Conservation (phyloP, 805 yeast species). For the Kazachstania viticola region DNA sequence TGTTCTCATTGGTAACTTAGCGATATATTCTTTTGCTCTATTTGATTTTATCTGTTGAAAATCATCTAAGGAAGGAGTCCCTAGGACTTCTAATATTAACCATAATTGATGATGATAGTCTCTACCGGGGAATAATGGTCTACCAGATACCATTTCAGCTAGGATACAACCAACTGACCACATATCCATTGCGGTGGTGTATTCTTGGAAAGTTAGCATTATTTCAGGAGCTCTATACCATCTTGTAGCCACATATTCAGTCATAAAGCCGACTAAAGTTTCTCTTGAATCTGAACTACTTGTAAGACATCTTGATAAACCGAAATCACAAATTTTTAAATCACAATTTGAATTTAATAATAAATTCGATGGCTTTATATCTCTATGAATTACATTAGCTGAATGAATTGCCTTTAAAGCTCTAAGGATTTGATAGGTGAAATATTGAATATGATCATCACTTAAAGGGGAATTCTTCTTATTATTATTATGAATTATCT, state of each 20-base stretch:
- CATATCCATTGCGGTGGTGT: conserved; percentile 64
- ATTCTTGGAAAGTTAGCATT: conserved; percentile 62
- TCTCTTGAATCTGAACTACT: conserved; percentile 31
- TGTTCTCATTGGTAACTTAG: conserved; percentile 51
- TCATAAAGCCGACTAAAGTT: conserved; percentile 42
- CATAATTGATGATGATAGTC: conserved; percentile 61
- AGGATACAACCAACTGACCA: conserved; percentile 77
- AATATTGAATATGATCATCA: conserved; percentile 61
- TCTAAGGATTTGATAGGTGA: conserved; percentile 56
- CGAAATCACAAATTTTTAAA: conserved; percentile 70
- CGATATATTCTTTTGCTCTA: conserved; percentile 67
- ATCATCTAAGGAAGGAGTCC: conserved; percentile 67
- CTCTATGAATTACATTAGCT: conserved; percentile 66
- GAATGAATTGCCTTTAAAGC: conserved; percentile 63
- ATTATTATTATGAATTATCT: conserved; percentile 40
- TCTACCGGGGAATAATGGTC: conserved; percentile 64
- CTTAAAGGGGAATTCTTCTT: conserved; percentile 28
- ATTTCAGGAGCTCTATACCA: conserved; percentile 84
- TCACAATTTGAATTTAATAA: conserved; percentile 61
- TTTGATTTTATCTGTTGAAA: conserved; percentile 60
- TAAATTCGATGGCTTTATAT: conserved; percentile 64
- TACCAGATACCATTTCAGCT: conserved; percentile 52
- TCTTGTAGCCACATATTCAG: conserved; percentile 76
- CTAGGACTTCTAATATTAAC: conserved; percentile 55
- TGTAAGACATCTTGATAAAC: conserved; percentile 49